Conservation (phyloP, 2,329 filamentous ascomycete genomes). For the Coniochaeta hoffmannii region DNA sequence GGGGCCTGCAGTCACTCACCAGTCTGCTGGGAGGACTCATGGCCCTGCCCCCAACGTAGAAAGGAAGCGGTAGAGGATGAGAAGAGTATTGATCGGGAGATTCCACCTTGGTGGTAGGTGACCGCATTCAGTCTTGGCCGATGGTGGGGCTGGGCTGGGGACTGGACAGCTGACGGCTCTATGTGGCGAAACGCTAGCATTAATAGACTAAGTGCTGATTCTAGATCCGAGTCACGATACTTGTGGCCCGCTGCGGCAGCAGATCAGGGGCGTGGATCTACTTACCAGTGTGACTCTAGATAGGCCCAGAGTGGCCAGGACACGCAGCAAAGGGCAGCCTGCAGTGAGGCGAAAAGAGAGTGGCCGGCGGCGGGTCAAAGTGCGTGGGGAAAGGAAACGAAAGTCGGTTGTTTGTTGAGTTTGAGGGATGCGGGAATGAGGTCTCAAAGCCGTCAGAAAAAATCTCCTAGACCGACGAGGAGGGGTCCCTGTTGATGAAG, state of each 20-base stretch:
- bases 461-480: not conserved
- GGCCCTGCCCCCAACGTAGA: not conserved
- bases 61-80: not conserved
- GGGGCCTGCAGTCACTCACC: not conserved
- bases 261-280: not conserved
- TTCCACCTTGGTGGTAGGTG: not conserved
- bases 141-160: not conserved
- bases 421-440: not conserved
- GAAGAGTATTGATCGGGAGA: not conserved
- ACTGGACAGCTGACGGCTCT: not conserved
- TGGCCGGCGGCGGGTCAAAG: not conserved
- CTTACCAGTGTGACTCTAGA: not conserved
- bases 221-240: not conserved
- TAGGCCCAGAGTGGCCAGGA: not conserved
- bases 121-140: not conserved
- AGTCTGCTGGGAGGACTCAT: not conserved
- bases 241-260: not conserved
- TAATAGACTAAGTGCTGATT: not conserved
- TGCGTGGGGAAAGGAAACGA: not conserved
- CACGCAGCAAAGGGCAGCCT: not conserved
- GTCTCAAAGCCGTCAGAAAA: not conserved
- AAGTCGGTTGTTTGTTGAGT: no score
- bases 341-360: not conserved
- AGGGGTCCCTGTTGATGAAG: not conserved
- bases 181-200: conserved; percentile 1